A percentile compares a stretch with the other conserved stretches of the same genome.
Evolutionary conservation across 1,139 yeast genomes (phyloP).

Genomic region (Candida anutae): DNA sequence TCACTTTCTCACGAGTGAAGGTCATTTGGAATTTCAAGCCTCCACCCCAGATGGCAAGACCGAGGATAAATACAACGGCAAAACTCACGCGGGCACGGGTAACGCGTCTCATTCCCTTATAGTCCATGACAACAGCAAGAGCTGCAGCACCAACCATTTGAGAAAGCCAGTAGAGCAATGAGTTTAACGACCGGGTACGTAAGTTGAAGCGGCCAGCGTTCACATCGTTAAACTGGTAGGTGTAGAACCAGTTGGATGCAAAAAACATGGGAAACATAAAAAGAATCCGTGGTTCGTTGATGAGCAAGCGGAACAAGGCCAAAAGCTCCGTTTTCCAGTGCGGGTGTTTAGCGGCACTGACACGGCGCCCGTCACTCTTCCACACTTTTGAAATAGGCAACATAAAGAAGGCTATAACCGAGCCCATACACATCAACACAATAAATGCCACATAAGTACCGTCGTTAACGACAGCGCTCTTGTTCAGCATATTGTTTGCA

Average conservation of each 20-base stretch:
- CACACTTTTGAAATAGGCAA: conserved; percentile 45
- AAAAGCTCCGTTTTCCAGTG: conserved; percentile 39
- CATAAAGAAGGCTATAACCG: conserved; percentile 36
- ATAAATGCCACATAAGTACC: conserved; percentile 55
- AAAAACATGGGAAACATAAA: conserved; percentile 54
- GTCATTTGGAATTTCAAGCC: conserved; percentile 46
- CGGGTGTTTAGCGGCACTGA: conserved; percentile 38
- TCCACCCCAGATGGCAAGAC: conserved; percentile 56
- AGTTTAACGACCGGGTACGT: conserved; percentile 54
- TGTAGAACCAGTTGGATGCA: conserved; percentile 59
- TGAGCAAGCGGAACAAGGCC: conserved; percentile 32
- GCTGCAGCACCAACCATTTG: conserved; percentile 52
- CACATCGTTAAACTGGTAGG: conserved; percentile 54
- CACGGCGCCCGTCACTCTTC: conserved; percentile 46
- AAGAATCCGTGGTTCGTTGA: conserved; percentile 38
- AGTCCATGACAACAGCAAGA: conserved; percentile 43
- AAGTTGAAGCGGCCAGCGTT: conserved; percentile 51
- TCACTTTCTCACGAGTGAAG: conserved; percentile 34
- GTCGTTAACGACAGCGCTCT: conserved; percentile 33
- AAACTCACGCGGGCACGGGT: conserved; percentile 43
- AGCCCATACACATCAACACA: conserved; percentile 45
- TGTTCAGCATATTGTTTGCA: conserved; percentile 38
- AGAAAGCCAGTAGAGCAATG: conserved; percentile 51
- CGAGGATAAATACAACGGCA: conserved; percentile 29
- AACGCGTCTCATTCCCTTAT: conserved; percentile 31